phyloP scores from a whole-genome alignment of 2,329 filamentous ascomycete genomes.

The Colletotrichum sp. region DNA sequence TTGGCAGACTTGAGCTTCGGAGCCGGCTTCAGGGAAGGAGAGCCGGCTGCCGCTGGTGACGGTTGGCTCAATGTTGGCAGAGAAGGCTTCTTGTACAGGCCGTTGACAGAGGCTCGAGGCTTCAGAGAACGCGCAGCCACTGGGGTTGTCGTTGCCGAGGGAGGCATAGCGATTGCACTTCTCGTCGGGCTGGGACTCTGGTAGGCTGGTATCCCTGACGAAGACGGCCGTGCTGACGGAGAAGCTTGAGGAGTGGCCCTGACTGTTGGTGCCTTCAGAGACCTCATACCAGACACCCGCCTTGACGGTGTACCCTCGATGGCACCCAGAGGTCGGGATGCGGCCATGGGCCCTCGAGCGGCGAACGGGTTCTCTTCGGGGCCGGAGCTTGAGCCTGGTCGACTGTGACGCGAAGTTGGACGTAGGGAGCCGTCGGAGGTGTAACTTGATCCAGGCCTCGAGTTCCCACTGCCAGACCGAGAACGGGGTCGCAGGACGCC shows the following conservation, averaged over 20 bases:
- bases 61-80: constrained; percentile 39
- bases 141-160: constrained; percentile 48
- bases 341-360: constrained; percentile 47
- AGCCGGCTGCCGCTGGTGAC: neutral
- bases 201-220: constrained; percentile 33
- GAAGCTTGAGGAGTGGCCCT: constrained; percentile 26
- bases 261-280: constrained; percentile 37
- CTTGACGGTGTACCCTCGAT: constrained; percentile 48
- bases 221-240: constrained; percentile 28
- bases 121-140: constrained; percentile 50
- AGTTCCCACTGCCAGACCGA: constrained; percentile 47
- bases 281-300: constrained; percentile 33
- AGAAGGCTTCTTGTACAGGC: constrained; percentile 61
- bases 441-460: constrained; percentile 62
- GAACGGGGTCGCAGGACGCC: constrained; percentile 61
- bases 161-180: constrained; percentile 23
- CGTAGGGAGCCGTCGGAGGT: constrained; percentile 63
- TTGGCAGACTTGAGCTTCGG: constrained; percentile 5
- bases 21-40: constrained; percentile 3
- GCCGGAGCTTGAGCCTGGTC: constrained; percentile 60
- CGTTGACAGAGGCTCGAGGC: constrained; percentile 55
- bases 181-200: constrained; percentile 46
- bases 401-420: constrained; percentile 53
- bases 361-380: constrained; percentile 42
- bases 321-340: constrained; percentile 46